Conservation (phyloP, 2,329 filamentous ascomycete genomes). For the Thelonectria discophora region DNA sequence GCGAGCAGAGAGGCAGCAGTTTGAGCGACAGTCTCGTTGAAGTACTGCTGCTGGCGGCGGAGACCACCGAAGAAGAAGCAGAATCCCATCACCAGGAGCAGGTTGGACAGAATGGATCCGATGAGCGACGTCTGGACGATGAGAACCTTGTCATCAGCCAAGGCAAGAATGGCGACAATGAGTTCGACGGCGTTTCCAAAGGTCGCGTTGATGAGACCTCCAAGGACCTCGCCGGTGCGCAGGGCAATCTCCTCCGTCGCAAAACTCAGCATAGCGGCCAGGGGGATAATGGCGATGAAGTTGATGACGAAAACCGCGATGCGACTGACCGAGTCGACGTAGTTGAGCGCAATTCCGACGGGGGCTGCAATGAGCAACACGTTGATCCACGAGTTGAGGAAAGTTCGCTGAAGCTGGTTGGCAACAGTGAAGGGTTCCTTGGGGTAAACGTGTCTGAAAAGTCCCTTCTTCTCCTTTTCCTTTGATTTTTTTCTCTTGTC, state of each 20-base stretch:
- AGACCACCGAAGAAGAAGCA: slow-evolving; percentile 90
- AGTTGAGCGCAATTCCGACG: slow-evolving; percentile 79
- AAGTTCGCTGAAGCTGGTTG: slow-evolving; percentile 76
- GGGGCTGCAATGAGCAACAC: slow-evolving; percentile 81
- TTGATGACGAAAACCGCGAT: slow-evolving; percentile 85
- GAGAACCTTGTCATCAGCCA: slow-evolving; percentile 75
- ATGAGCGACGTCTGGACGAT: slow-evolving; percentile 95
- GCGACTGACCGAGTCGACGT: slow-evolving; percentile 61
- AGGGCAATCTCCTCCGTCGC: slow-evolving; percentile 91
- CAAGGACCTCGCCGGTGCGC: slow-evolving; percentile 83
- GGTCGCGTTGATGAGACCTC: slow-evolving; percentile 87
- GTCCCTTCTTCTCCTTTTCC: slow-evolving; percentile 51
- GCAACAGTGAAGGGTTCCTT: slow-evolving; percentile 65
- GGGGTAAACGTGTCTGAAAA: slow-evolving; percentile 59
- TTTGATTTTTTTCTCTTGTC: slow-evolving; percentile 46
- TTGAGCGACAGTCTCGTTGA: slow-evolving; percentile 92
- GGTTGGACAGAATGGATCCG: slow-evolving; percentile 89
- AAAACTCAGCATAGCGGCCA: slow-evolving; percentile 86
- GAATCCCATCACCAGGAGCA: slow-evolving; percentile 89
- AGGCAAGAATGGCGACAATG: slow-evolving; percentile 86
- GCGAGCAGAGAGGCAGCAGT: slow-evolving; percentile 85
- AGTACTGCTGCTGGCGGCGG: slow-evolving; percentile 81
- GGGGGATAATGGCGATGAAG: slow-evolving; percentile 90
- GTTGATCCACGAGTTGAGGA: slow-evolving; percentile 89
- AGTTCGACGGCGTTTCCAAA: slow-evolving; percentile 94